These are phyloP conservation scores for Spathaspora sp. DNA, from an alignment of 805 yeast genomes.

Conservation along the genomic window DNA sequence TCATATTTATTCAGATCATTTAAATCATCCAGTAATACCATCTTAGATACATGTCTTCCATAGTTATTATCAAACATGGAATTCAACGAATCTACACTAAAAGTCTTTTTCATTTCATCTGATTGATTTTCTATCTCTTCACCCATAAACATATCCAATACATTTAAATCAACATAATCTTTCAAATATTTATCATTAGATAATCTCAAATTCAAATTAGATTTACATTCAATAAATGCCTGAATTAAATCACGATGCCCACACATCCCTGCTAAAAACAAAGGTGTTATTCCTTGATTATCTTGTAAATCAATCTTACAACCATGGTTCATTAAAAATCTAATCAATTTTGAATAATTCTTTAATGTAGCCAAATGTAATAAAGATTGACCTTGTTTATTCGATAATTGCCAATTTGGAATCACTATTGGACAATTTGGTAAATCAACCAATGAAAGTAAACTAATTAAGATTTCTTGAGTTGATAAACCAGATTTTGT, in stretches of 20 bases:
- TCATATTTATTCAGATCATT: background rate
- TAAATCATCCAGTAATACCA: conserved; percentile 19
- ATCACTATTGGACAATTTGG: conserved; percentile 58
- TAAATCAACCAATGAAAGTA: conserved; percentile 56
- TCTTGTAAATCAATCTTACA: conserved; percentile 71
- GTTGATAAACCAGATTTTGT: conserved; percentile 43
- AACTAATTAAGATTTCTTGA: conserved; percentile 47
- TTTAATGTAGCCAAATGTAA: conserved; percentile 80
- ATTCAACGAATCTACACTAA: conserved; percentile 37
- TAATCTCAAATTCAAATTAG: conserved; percentile 51
- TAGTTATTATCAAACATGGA: conserved; percentile 36
- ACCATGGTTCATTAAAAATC: conserved; percentile 63
- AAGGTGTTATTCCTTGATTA: conserved; percentile 77
- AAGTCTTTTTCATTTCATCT: conserved; percentile 22
- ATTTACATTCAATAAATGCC: conserved; percentile 59
- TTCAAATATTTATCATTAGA: conserved; percentile 43
- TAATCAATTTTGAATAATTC: conserved; percentile 61
- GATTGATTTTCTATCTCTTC: background rate
- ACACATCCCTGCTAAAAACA: conserved; percentile 78
- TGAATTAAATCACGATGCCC: conserved; percentile 70
- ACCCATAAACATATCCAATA: conserved; percentile 32
- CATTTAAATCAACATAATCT: conserved; percentile 44
- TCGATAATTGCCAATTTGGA: conserved; percentile 81
- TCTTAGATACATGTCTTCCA: conserved; percentile 38
- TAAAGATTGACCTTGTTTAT: conserved; percentile 80